Evolutionary conservation across 1,139 yeast genomes (phyloP).

Genomic region (Debaryomyces subglobosus): DNA sequence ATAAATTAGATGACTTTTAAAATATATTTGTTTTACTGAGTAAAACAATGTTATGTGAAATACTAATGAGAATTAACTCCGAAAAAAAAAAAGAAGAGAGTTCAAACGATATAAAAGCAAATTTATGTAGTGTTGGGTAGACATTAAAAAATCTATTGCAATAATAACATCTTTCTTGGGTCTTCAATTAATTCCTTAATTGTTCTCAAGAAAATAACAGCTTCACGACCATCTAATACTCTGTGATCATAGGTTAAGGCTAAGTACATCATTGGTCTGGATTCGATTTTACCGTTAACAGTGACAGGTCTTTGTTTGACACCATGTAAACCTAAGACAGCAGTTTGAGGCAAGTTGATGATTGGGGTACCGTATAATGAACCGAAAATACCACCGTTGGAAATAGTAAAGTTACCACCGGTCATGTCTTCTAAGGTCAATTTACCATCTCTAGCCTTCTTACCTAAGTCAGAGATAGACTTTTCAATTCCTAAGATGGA

Average conservation of each 20-base stretch:
- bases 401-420: constrained; percentile 98
- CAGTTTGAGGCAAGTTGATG: constrained; percentile 97
- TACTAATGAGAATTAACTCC: neutral
- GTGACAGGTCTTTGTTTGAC: constrained; percentile 97
- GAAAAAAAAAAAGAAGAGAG: constrained; percentile 4
- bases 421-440: constrained; percentile 98
- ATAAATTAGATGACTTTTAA: constrained; percentile 8
- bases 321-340: constrained; percentile 97
- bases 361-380: constrained; percentile 98
- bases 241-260: constrained; percentile 99
- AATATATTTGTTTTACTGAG: constrained; percentile 3
- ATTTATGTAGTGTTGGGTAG: neutral
- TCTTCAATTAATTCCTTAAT: constrained; percentile 97
- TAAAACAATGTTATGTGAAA: constrained; percentile 5
- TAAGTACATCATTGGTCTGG: constrained; percentile 99
- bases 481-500: constrained; percentile 88
- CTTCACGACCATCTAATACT: constrained; percentile 98
- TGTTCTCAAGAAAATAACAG: constrained; percentile 94
- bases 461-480: constrained; percentile 80
- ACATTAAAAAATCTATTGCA: constrained; percentile 32
- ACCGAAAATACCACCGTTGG: constrained; percentile 99
- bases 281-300: constrained; percentile 91
- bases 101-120: constrained; percentile 4
- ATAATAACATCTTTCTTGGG: constrained; percentile 96
- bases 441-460: constrained; percentile 96